phyloP scores from a whole-genome alignment of 345 rosid genomes.

The Rhizophora mangle region DNA sequence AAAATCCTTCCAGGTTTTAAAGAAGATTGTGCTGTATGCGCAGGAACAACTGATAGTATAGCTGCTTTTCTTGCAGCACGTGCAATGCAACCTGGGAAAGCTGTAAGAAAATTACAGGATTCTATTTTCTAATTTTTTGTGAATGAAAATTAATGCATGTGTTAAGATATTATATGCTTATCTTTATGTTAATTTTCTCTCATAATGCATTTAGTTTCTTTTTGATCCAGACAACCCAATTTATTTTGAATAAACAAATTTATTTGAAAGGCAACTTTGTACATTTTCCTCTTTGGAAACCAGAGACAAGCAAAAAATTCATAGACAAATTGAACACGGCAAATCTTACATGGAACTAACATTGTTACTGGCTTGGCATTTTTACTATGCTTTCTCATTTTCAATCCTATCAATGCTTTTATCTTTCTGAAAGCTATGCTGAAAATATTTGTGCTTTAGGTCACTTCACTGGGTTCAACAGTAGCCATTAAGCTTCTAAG shows the following conservation, averaged over 20 bases:
- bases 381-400: neutral
- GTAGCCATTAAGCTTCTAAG: constrained; percentile 85
- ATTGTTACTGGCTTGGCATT: neutral
- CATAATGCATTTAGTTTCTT: no score
- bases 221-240: no score
- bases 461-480: constrained; percentile 90
- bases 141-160: neutral
- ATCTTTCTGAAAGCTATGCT: neutral
- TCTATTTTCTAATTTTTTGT: constrained; percentile 12
- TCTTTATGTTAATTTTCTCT: neutral
- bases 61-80: constrained; percentile 97
- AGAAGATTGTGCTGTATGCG: constrained; percentile 64
- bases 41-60: constrained; percentile 92
- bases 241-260: no score
- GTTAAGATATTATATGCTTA: neutral
- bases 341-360: neutral
- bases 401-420: neutral
- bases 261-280: no score
- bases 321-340: no score
- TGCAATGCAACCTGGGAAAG: constrained; percentile 76
- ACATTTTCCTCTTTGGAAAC: no score
- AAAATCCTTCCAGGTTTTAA: constrained; percentile 58
- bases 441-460: constrained; percentile 36
- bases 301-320: no score
- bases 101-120: constrained; percentile 46